A percentile compares a stretch with the other conserved stretches of the same genome.
These are phyloP conservation scores for Cytidiella melzeri DNA, from an alignment of 768 basidiomycete genomes.

Conservation along the genomic window DNA sequence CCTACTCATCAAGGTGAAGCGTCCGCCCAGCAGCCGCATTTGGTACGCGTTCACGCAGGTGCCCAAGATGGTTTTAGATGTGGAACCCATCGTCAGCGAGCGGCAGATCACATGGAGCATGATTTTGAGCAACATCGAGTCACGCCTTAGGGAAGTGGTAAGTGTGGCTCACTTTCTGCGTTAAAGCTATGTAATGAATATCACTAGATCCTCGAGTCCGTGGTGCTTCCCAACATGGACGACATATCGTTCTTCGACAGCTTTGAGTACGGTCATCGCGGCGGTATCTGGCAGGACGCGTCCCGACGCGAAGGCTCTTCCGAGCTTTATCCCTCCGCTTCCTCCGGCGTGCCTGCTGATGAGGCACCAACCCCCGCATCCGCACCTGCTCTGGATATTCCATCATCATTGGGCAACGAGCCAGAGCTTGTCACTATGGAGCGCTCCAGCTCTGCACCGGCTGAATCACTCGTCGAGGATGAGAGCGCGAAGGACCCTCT, in stretches of 20 bases:
- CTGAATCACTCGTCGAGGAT: slow-evolving; percentile 15
- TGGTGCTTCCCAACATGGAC: slow-evolving; percentile 97
- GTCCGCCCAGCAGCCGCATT: slow-evolving; percentile 91
- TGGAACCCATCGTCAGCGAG: slow-evolving; percentile 92
- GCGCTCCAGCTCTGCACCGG: slow-evolving; percentile 27
- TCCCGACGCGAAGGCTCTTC: slow-evolving; percentile 34
- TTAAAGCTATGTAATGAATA: slow-evolving; percentile 3
- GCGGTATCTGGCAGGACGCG: slow-evolving; percentile 87
- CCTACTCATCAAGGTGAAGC: slow-evolving; percentile 81
- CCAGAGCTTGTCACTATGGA: slow-evolving; percentile 16
- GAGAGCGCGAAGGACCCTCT: slow-evolving; percentile 15
- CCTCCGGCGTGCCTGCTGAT: slow-evolving; percentile 15
- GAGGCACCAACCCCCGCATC: slow-evolving; percentile 27
- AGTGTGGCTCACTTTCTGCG: slow-evolving; percentile 23
- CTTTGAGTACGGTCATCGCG: slow-evolving; percentile 52
- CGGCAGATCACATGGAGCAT: slow-evolving; percentile 92
- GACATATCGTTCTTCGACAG: slow-evolving; percentile 96
- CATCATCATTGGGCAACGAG: slow-evolving; percentile 13
- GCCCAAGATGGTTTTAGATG: slow-evolving; percentile 82
- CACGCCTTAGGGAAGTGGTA: slow-evolving; percentile 82
- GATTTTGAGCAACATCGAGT: slow-evolving; percentile 87
- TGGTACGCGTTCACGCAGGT: slow-evolving; percentile 94
- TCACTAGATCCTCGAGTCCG: slow-evolving; percentile 80
- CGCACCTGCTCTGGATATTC: slow-evolving; percentile 24
- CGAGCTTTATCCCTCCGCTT: slow-evolving; percentile 5